Base-by-base conservation (phyloP, 257 asterid genomes). In the Petunia secreta region DNA sequence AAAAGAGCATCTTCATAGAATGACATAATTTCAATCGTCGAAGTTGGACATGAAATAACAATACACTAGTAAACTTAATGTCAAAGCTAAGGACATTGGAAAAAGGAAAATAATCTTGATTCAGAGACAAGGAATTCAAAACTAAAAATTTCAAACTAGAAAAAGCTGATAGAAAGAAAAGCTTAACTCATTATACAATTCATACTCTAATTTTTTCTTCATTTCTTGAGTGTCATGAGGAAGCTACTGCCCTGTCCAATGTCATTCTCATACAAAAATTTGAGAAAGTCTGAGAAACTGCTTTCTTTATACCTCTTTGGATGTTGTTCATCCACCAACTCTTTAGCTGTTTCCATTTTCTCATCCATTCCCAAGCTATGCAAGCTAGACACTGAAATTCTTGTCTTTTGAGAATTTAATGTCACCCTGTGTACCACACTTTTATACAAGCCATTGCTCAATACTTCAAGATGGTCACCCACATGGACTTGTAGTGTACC, bases 391-490 rank as follows among this genome's bases (percentile, higher is more conserved):
- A 90, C 10, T 8, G 92, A 90, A 39, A 88, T 65, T 40, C 94
- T 83, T 2, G 68, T 82, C 62, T 40, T 82, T 0, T 89, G 86
- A 13, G 54, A 40, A n/a, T 73, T 82, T 0, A 88, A 80, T 0
- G 54, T 79, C 5, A 79, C 92, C 41, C 63, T 83, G 54, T 88
- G 90, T 25, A 88, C 79, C 34, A 82, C 80, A 43, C 91, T 82
- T 68, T 79, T 85, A 43, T 85, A 90, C 79, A 80, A 63, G 3
- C 94, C 89, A 44, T 90, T 91, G 81, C 89, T 91, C 1, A 88
- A 75, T 0, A 90, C 90, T 76, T 88, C 96, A 3, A 90, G 69
- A 77, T 85, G 92, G 63, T 88, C 91, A 1, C 92, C 96, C 0
- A 88, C 86, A 13, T 85, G 83, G 62, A 91, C 88, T 75, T 87